Conservation (phyloP, 768 basidiomycete species). For the Trametes sanguinea region DNA sequence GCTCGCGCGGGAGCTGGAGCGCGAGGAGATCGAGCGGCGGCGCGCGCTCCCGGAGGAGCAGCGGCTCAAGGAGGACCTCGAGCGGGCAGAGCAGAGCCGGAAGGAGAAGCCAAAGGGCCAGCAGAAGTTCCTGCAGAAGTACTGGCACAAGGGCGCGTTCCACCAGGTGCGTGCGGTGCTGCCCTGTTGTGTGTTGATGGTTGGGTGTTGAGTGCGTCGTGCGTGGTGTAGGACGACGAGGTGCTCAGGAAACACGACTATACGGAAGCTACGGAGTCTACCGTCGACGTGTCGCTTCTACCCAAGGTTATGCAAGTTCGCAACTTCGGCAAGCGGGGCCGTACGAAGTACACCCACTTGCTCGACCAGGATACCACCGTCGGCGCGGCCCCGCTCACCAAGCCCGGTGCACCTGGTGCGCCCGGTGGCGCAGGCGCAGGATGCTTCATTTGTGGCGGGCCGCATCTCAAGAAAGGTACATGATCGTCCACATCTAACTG, state of each 20-base stretch:
- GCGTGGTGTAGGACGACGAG: slow-evolving; percentile 73
- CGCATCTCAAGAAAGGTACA: slow-evolving; percentile 88
- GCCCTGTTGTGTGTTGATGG: too few relatives aligned
- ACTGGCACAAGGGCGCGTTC: slow-evolving; percentile 99
- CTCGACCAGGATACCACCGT: slow-evolving; percentile 90
- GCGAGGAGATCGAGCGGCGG: slow-evolving; percentile 88
- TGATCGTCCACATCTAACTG: neutral
- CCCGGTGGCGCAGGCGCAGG: slow-evolving; percentile 51
- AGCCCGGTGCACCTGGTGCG: slow-evolving; percentile 49
- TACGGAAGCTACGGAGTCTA: slow-evolving; percentile 87
- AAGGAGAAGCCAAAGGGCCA: slow-evolving; percentile 90
- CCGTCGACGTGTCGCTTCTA: slow-evolving; percentile 82
- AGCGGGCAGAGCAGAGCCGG: slow-evolving; percentile 76
- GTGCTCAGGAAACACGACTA: slow-evolving; percentile 82
- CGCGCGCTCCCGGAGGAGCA: slow-evolving; percentile 93
- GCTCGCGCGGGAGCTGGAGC: slow-evolving; percentile 76
- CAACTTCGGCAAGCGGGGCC: slow-evolving; percentile 90
- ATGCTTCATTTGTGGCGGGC: slow-evolving; percentile 93
- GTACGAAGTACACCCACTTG: slow-evolving; percentile 95
- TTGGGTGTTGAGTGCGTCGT: too few relatives aligned
- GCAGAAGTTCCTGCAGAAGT: slow-evolving; percentile 94
- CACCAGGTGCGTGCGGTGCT: slow-evolving; percentile 66
- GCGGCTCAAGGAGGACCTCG: slow-evolving; percentile 88
- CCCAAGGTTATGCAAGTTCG: slow-evolving; percentile 97
- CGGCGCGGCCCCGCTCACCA: slow-evolving; percentile 49